A percentile compares a stretch with the other conserved stretches of the same genome.
phyloP scores from a whole-genome alignment of 2,329 filamentous ascomycete species.

The Lasiodiplodia sp. region DNA sequence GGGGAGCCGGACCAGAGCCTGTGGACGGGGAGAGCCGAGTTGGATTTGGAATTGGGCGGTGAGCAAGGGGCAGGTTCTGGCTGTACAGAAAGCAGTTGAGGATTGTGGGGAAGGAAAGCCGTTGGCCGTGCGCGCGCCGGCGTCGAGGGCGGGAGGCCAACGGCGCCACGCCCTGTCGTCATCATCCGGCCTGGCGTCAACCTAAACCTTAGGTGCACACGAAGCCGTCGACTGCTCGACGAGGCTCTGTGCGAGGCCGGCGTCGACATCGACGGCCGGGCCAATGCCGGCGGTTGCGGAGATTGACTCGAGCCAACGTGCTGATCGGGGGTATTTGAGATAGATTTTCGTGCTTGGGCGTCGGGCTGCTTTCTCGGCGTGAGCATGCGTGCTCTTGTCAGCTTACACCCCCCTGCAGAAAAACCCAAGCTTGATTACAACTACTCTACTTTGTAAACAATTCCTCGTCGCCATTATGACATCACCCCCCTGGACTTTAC shows the following conservation, averaged over 20 bases:
- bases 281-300: neutral
- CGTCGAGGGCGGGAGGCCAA: neutral
- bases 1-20: no score
- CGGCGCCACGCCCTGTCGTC: neutral
- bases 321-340: neutral
- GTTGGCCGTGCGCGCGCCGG: neutral
- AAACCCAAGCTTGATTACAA: constrained; percentile 7
- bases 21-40: neutral
- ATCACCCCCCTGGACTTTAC: neutral
- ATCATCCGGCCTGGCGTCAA: neutral
- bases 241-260: neutral
- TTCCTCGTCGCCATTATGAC: neutral
- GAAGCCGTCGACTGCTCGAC: neutral
- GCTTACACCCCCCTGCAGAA: constrained; percentile 9
- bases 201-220: neutral
- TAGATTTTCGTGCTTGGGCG: neutral
- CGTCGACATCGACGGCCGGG: neutral
- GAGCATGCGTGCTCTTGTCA: constrained; percentile 18
- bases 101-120: neutral
- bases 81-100: neutral
- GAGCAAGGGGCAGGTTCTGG: neutral
- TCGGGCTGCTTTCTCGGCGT: neutral
- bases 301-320: constrained; percentile 7
- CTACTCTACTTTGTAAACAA: constrained; percentile 10
- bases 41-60: constrained; percentile 18